These are phyloP conservation scores for Nicotiana otophora DNA, from an alignment of 257 asterid species.

Conservation along the genomic window DNA sequence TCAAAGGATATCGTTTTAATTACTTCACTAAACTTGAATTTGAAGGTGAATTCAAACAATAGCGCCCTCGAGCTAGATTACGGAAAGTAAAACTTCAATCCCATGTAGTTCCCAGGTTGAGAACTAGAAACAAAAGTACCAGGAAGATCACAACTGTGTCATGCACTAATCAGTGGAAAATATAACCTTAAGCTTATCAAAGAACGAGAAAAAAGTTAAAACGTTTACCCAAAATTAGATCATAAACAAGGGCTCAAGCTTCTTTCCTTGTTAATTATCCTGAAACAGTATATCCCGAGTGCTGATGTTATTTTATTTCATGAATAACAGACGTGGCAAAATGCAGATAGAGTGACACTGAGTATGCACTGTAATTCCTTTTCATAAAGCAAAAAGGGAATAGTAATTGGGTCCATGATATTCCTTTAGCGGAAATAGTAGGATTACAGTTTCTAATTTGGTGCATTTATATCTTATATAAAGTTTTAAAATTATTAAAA, in stretches of 20 bases:
- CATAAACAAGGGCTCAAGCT: slow-evolving; percentile 41
- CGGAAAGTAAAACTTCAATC: no score
- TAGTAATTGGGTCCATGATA: no score
- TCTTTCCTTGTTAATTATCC: slow-evolving; percentile 84
- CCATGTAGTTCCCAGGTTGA: background rate
- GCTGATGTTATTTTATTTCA: slow-evolving; percentile 91
- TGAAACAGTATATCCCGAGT: slow-evolving; percentile 86
- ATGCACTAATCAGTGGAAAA: background rate
- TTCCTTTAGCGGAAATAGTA: no score
- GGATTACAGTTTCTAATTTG: no score
- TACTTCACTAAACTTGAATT: background rate
- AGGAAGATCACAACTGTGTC: no score
- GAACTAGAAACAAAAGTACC: background rate
- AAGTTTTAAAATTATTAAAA: no score
- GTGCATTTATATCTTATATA: no score
- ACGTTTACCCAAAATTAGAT: background rate
- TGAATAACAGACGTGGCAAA: slow-evolving; percentile 85
- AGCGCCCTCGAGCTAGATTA: background rate
- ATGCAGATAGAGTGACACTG: slow-evolving; percentile 76
- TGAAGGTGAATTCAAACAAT: background rate
- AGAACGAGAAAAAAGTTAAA: background rate
- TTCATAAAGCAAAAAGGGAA: no score
- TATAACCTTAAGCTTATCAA: background rate
- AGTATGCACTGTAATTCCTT: background rate
- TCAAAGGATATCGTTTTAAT: background rate